Evolutionary conservation across 1,284 basidiomycete genomes (phyloP).

Genomic region (Marasmius oreades): DNA sequence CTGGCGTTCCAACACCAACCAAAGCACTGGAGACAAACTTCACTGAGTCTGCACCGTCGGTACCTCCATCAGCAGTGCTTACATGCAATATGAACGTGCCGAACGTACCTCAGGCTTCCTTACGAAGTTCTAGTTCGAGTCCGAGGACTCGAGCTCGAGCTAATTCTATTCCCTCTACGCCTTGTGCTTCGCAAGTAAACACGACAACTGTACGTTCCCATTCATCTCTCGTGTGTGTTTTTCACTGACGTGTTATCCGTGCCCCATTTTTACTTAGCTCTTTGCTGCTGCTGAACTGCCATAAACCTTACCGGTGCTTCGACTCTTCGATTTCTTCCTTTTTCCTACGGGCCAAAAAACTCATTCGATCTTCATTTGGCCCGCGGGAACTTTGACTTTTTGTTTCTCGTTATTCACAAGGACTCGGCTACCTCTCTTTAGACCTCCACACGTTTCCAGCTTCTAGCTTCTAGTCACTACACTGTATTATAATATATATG

Average conservation of each 20-base stretch:
- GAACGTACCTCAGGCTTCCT: background rate
- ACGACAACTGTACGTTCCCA: background rate
- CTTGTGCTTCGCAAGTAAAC: background rate
- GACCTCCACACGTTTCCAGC: too few species aligned
- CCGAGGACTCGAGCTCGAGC: slow-evolving; percentile 7
- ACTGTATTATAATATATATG: too few species aligned
- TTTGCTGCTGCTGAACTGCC: background rate
- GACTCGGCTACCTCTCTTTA: background rate
- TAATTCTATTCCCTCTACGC: slow-evolving; percentile 12
- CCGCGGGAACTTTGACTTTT: background rate
- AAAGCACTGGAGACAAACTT: too few species aligned
- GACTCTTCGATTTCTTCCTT: background rate
- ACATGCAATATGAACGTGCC: background rate
- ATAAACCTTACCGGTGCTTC: background rate
- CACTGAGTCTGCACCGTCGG: too few species aligned
- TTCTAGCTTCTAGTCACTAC: too few species aligned
- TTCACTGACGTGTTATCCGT: background rate
- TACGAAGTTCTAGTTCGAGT: background rate
- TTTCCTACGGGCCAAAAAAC: background rate
- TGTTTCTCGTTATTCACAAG: background rate
- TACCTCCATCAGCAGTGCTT: background rate
- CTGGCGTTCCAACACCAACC: too few species aligned
- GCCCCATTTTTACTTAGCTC: background rate
- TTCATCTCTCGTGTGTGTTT: background rate
- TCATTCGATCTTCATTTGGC: background rate